phyloP scores from a whole-genome alignment of 441 rosid genomes.

The Mallotus japonicus region DNA sequence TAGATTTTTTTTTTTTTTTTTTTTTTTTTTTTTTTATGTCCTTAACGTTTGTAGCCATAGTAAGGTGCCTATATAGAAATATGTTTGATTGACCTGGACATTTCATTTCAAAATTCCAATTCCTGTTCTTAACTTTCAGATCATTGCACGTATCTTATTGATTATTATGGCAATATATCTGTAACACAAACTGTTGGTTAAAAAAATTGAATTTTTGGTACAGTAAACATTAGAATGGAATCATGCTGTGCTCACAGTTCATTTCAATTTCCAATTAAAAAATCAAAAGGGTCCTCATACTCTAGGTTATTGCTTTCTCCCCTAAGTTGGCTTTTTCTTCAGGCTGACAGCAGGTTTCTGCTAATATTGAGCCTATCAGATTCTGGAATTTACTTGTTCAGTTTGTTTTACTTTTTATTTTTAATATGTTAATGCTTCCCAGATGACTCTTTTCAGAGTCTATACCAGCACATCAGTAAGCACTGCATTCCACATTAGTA shows the following conservation, averaged over 20 bases:
- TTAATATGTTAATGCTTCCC: background rate
- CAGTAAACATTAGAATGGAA: background rate
- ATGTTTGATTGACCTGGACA: background rate
- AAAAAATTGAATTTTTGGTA: background rate
- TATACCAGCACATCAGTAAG: background rate
- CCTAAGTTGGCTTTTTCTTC: background rate
- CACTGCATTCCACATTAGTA: background rate
- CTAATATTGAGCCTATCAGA: background rate
- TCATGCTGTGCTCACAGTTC: background rate
- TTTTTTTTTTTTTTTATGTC: too few species aligned
- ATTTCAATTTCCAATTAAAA: background rate
- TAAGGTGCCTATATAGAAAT: background rate
- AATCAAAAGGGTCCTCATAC: background rate
- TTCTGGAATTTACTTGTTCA: background rate
- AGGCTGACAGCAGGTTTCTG: too few species aligned
- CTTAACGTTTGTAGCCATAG: too few species aligned
- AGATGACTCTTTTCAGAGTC: conserved; percentile 1
- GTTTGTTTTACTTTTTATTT: background rate
- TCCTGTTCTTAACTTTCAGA: background rate
- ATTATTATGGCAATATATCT: too few species aligned
- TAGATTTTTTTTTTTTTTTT: too few species aligned
- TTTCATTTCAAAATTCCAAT: background rate
- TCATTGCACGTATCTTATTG: background rate
- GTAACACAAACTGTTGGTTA: background rate
- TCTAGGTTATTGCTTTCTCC: background rate